Conservation (phyloP, 2,329 filamentous ascomycete species). For the Hawksworthiomyces lignivorus region DNA sequence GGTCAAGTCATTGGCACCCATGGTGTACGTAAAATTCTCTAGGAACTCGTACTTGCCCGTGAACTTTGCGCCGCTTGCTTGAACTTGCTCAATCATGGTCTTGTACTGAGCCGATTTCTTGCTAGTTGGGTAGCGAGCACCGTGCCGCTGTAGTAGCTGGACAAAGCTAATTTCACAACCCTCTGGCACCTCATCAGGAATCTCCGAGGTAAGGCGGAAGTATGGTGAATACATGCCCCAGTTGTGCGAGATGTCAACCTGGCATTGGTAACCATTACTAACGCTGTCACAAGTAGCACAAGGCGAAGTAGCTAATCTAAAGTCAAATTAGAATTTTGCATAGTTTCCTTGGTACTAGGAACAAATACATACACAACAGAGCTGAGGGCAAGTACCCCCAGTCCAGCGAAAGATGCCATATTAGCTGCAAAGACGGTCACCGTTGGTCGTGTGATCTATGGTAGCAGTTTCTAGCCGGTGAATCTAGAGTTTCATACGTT, state of each 20-base stretch:
- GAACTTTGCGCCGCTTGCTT: constrained; percentile 48
- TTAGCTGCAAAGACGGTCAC: too few relatives aligned
- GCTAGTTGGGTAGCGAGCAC: constrained; percentile 69
- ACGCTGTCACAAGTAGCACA: constrained; percentile 42
- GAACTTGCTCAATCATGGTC: constrained; percentile 56
- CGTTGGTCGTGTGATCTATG: too few relatives aligned
- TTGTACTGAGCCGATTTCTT: constrained; percentile 59
- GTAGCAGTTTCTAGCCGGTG: too few relatives aligned
- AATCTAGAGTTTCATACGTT: too few relatives aligned
- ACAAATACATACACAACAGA: too few relatives aligned
- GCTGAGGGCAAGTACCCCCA: too few relatives aligned
- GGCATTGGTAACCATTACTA: constrained; percentile 53
- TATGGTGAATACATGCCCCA: constrained; percentile 88
- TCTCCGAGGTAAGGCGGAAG: constrained; percentile 63
- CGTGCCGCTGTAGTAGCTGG: constrained; percentile 77
- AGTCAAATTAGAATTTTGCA: too few relatives aligned
- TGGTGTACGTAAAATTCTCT: constrained; percentile 58
- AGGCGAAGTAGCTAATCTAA: too few relatives aligned
- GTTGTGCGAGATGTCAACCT: constrained; percentile 50
- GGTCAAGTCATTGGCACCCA: constrained; percentile 46
- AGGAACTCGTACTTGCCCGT: constrained; percentile 61
- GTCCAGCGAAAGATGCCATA: too few relatives aligned
- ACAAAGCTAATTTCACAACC: constrained; percentile 66
- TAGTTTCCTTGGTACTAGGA: too few relatives aligned
- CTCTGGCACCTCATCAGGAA: constrained; percentile 51